Base-by-base conservation (phyloP, 805 yeast genomes). In the Kluyveromyces aestuarii region DNA sequence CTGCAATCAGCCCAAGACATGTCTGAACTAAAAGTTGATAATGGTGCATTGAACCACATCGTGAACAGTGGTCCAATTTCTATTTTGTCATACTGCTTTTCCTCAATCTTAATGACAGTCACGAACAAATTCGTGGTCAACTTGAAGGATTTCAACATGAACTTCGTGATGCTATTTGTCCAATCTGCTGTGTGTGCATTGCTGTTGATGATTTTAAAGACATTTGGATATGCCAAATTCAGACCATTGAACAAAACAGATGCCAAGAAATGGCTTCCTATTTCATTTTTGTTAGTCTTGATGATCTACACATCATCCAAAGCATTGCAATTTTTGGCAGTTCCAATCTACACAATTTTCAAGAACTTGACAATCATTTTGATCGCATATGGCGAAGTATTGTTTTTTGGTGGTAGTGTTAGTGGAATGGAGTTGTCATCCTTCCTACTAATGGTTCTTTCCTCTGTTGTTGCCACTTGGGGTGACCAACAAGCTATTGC, bases 301-400 rank as follows among this genome's bases (percentile, higher is more conserved):
- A 93, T 91, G 98, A 90, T 90, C 66, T 93, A 90, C 76, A 93
- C 99, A 49, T 84, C 93, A 42, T 87, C 96, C 49, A 93, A 90
- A 76, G 96, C 98, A 48, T 75, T 93, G 62, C 95, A 88, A 71
- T 88, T 71, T 72, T 80, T 93, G 64, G 75, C 91, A 46, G 90
- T 93, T 51, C 99, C 99, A 47, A 96, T 93, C 50, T 93, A 89
- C 77, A 93, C 99, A 55, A 91, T 93, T 60, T 93, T 93, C 84
- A 93, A 93, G 78, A 93, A 93, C 72, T 80, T 93, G 70, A 91
- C 99, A 53, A 93, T 93, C 64, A 91, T 93, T 57, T 74, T 93
- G 64, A 93, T 93, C 67, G 98, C 99, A 36, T 93, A 93, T 67
- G 98, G 98, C 73, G 99, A 93, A 72, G 97, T 91, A 36, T 60